Conservation (phyloP, 352 stramenopile species). For the Phytophthora sojae region DNA sequence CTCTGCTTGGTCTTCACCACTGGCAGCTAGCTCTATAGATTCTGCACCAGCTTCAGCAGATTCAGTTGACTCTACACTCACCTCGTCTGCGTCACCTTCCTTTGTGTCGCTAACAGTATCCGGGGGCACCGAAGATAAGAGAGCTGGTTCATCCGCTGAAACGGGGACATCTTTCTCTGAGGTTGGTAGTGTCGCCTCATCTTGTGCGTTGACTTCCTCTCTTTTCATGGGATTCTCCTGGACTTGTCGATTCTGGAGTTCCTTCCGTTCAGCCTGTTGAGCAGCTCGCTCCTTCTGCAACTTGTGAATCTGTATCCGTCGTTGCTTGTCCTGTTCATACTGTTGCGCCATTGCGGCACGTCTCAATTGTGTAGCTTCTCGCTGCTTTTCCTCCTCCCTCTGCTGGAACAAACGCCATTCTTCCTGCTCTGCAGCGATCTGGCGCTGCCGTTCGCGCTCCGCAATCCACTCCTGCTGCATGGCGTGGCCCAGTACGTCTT, state of each 20-base stretch:
- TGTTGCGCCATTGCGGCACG: slow-evolving; percentile 65
- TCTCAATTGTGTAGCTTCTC: slow-evolving; percentile 50
- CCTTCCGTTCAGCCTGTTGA: slow-evolving; percentile 29
- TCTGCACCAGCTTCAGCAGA: not conserved
- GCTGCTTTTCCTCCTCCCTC: slow-evolving; percentile 56
- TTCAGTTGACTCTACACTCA: not conserved
- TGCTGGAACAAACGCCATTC: slow-evolving; percentile 71
- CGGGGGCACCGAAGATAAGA: not conserved
- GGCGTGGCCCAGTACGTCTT: slow-evolving; percentile 48
- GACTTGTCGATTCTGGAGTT: slow-evolving; percentile 15
- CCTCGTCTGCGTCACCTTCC: not conserved
- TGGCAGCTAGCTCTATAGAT: not conserved
- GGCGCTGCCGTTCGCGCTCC: slow-evolving; percentile 46
- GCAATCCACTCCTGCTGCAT: slow-evolving; percentile 50
- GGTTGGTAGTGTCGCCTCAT: not conserved
- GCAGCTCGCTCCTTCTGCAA: slow-evolving; percentile 63
- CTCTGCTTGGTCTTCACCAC: not conserved
- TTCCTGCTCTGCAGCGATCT: slow-evolving; percentile 66
- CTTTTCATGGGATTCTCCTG: slow-evolving; percentile 3
- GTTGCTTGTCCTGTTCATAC: slow-evolving; percentile 71
- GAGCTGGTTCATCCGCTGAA: not conserved
- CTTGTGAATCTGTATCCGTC: slow-evolving; percentile 71
- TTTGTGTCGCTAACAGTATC: not conserved
- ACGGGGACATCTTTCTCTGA: not conserved
- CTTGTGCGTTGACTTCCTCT: not conserved